phyloP scores from a whole-genome alignment of 2,329 filamentous ascomycete species.

The Pseudogymnoascus sp. region DNA sequence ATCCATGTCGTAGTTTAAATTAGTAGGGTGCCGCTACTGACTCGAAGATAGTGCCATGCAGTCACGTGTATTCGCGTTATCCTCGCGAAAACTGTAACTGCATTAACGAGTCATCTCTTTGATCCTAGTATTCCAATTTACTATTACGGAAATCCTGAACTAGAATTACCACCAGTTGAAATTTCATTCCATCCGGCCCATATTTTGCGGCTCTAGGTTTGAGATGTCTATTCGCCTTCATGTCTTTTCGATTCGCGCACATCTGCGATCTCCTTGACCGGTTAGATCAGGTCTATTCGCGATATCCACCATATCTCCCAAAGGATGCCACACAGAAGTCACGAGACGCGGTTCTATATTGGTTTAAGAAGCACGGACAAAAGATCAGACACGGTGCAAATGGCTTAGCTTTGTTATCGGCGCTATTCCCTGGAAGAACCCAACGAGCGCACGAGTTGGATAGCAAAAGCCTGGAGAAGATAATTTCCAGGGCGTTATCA shows the following conservation, averaged over 20 bases:
- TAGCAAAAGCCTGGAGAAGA: conserved; percentile 46
- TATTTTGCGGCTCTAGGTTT: not conserved
- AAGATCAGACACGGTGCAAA: conserved; percentile 49
- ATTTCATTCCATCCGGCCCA: not conserved
- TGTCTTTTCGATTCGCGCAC: conserved; percentile 59
- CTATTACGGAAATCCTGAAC: conserved; percentile 1
- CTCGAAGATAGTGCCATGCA: not conserved
- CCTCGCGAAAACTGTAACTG: not conserved
- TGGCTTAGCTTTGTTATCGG: conserved; percentile 59
- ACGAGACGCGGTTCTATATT: conserved; percentile 48
- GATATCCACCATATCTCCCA: conserved; percentile 33
- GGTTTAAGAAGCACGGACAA: conserved; percentile 59
- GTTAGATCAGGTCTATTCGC: conserved; percentile 43
- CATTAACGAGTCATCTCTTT: conserved; percentile 7
- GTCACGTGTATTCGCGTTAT: conserved; percentile 1
- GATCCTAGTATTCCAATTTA: not conserved
- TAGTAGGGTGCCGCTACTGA: conserved; percentile 8
- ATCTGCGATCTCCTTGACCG: conserved; percentile 67
- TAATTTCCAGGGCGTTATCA: conserved; percentile 58
- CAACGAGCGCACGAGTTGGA: conserved; percentile 72
- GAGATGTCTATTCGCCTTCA: conserved; percentile 26
- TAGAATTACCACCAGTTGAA: not conserved
- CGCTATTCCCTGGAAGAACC: conserved; percentile 65
- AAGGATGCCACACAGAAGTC: conserved; percentile 40
- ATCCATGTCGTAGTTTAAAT: conserved; percentile 10